These are phyloP conservation scores for Malus hybrid DNA, from an alignment of 331 rosid genomes.

Conservation along the genomic window DNA sequence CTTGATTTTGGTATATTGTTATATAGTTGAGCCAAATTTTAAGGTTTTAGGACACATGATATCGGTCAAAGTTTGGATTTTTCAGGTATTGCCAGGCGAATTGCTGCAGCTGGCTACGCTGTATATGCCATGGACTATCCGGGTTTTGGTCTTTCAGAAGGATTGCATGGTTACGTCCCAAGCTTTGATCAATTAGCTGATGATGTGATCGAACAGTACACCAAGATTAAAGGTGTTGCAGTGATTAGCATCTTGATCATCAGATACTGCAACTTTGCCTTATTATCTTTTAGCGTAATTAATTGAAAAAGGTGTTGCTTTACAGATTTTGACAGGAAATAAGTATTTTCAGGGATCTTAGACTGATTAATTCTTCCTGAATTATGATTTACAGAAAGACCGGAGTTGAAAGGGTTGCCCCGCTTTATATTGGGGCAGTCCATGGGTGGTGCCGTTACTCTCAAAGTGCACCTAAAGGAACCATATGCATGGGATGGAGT, in stretches of 20 bases:
- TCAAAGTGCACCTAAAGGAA: constrained; percentile 71
- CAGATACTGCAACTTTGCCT: not conserved
- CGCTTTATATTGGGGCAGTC: constrained; percentile 76
- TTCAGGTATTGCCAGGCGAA: constrained; percentile 74
- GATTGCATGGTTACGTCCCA: constrained; percentile 75
- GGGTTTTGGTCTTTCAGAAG: constrained; percentile 89
- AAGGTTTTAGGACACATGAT: not conserved
- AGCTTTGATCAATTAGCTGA: constrained; percentile 62
- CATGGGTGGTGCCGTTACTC: constrained; percentile 87
- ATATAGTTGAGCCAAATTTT: not conserved
- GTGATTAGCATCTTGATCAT: not conserved
- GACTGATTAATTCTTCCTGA: not conserved
- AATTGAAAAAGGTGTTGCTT: not conserved
- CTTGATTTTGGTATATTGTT: too few relatives aligned
- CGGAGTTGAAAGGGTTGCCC: constrained; percentile 65
- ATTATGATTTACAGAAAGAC: constrained; percentile 39
- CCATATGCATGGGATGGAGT: constrained; percentile 68
- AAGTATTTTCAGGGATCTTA: not conserved
- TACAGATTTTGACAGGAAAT: not conserved
- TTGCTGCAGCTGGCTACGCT: constrained; percentile 73
- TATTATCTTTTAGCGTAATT: not conserved
- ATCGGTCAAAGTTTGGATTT: constrained; percentile 5
- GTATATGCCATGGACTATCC: constrained; percentile 89
- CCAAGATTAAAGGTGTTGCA: constrained; percentile 54
- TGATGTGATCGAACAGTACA: constrained; percentile 68